Conservation (phyloP, 1,284 basidiomycete genomes). For the Salmacisia buchloeana region DNA sequence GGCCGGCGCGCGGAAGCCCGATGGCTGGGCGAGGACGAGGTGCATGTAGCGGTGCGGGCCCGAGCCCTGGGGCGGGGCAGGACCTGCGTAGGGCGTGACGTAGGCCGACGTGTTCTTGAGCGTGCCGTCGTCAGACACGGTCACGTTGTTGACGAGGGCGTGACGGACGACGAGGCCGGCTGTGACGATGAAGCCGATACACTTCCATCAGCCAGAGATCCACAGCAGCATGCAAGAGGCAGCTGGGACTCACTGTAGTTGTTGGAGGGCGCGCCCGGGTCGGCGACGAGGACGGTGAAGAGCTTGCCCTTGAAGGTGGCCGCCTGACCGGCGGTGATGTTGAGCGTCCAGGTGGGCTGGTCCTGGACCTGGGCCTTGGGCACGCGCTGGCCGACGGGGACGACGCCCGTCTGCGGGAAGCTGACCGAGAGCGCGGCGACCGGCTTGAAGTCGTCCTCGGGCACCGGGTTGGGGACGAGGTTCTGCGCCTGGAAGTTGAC, state of each 20-base stretch:
- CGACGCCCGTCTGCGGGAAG: constrained; percentile 1
- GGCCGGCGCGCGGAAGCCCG: constrained; percentile 28
- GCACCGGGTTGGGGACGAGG: constrained; percentile 6
- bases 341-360: not conserved
- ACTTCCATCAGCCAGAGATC: too few species aligned
- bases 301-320: not conserved
- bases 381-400: not conserved
- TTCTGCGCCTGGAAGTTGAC: not conserved
- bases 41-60: constrained; percentile 37
- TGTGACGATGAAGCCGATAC: too few species aligned
- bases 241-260: too few species aligned
- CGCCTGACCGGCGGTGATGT: not conserved
- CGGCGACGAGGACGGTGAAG: constrained; percentile 7
- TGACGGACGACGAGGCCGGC: not conserved
- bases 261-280: not conserved
- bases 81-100: not conserved
- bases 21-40: constrained; percentile 34
- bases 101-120: constrained; percentile 1
- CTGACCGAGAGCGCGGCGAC: constrained; percentile 1
- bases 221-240: too few species aligned
- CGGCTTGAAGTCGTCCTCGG: not conserved
- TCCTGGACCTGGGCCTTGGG: not conserved
- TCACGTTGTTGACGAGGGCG: constrained; percentile 8
- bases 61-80: constrained; percentile 14
- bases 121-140: not conserved